Conservation (phyloP, 768 basidiomycete species). For the Russula abietina region DNA sequence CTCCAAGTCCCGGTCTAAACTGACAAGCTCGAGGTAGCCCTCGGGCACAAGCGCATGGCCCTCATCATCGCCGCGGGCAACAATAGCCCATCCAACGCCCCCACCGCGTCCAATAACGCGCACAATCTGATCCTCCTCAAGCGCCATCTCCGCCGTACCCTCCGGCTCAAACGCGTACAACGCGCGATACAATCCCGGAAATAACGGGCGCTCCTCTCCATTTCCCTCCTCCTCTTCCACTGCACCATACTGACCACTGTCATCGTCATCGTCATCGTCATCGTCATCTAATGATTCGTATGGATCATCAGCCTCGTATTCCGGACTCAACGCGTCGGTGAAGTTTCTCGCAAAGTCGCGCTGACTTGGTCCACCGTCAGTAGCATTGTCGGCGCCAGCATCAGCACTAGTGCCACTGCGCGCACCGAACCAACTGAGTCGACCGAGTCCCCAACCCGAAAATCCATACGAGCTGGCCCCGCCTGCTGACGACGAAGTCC, state of each 20-base stretch:
- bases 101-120: constrained; percentile 68
- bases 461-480: constrained; percentile 29
- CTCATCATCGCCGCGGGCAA: constrained; percentile 40
- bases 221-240: constrained; percentile 27
- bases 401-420: constrained; percentile 25
- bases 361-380: constrained; percentile 32
- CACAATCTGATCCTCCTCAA: constrained; percentile 73
- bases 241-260: constrained; percentile 26
- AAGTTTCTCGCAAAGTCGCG: constrained; percentile 48
- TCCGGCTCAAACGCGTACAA: constrained; percentile 75
- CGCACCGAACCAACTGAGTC: constrained; percentile 37
- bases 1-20: constrained; percentile 30
- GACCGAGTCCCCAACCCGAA: constrained; percentile 40
- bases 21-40: constrained; percentile 61
- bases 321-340: constrained; percentile 28
- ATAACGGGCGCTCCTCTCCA: constrained; percentile 36
- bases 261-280: constrained; percentile 29
- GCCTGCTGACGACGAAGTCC: constrained; percentile 24
- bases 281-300: constrained; percentile 26
- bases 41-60: constrained; percentile 72
- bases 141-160: constrained; percentile 74
- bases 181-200: constrained; percentile 71
- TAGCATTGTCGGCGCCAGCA: constrained; percentile 3
- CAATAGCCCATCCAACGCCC: constrained; percentile 78
- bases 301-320: constrained; percentile 28